Evolutionary conservation across 192 early-diverging fungal genomes (phyloP), one percentile per base, ranked within the genome.

Genomic region (Backusella australiensis): DNA sequence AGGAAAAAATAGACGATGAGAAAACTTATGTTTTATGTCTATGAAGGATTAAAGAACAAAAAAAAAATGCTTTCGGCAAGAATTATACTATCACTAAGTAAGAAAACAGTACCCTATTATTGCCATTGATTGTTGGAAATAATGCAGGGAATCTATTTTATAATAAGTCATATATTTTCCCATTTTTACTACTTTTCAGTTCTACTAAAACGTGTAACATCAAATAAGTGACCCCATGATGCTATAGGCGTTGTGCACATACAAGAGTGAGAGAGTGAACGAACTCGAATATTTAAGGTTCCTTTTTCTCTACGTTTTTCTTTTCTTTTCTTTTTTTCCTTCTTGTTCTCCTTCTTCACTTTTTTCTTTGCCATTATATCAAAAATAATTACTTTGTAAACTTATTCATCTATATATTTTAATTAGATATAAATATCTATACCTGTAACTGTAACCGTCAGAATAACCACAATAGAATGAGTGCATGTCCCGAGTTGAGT

Each of bases 401-500:
- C 6, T 23, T 59, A 59, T 59, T 11, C 26, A 59, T 26, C 6
- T 23, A 29, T 63, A 49, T 49, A 44, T 49, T 49, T 29, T 63
- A 44, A 44, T 12, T 63, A 11, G 6, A 29, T 29, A 63, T 23
- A 26, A 29, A 63, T 26, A 63, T 39, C 11, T 39, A 63, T 9
- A 26, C 29, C 26, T 11, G 2, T 8, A 26, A 63, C 26, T 11
- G 2, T 8, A 56, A 8, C 9, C 52, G 6, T 21, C 23, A 63
- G 23, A 63, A 63, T 63, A 7, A 29, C 1, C 23, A 63, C 12
- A 63, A 26, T 63, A 63, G 23, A 67, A 74, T 63, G 56, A 74
- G 73, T 29, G 63, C 73, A 8, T 63, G 46, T 66, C 29, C 73
- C 59, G 73, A 74, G 63, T 19, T 67, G 14, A 74, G 46, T 65